Conservation (phyloP, 768 basidiomycete species). For the Chalciporus sphaerocephalus region DNA sequence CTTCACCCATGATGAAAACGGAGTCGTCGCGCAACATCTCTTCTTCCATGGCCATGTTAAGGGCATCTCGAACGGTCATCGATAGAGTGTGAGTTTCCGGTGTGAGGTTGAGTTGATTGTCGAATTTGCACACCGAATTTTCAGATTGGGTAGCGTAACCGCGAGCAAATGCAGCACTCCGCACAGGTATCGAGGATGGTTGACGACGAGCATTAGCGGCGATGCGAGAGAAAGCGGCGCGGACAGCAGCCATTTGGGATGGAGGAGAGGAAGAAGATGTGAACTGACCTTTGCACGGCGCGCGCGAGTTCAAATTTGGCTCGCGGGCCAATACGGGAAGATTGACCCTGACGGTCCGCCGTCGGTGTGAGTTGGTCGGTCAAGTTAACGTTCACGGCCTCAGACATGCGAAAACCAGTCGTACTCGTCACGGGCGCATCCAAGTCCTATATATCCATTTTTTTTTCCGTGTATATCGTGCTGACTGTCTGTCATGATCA, state of each 20-base stretch:
- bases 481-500: conserved; percentile 25
- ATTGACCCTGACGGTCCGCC: background rate
- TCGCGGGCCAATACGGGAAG: conserved; percentile 25
- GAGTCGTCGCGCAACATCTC: conserved; percentile 96
- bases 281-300: background rate
- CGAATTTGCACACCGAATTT: conserved; percentile 41
- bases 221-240: conserved; percentile 61
- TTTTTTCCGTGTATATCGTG: background rate
- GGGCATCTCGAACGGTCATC: conserved; percentile 99
- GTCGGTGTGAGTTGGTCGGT: too few relatives aligned
- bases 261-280: conserved; percentile 11
- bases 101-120: conserved; percentile 15
- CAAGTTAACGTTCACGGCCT: background rate
- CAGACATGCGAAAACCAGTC: conserved; percentile 44
- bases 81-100: conserved; percentile 28
- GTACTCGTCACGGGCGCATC: conserved; percentile 85
- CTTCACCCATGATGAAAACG: conserved; percentile 95
- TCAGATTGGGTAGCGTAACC: conserved; percentile 60
- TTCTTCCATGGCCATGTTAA: conserved; percentile 98
- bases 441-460: conserved; percentile 41
- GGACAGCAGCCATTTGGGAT: conserved; percentile 50
- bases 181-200: conserved; percentile 39
- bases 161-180: conserved; percentile 46
- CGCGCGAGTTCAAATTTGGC: conserved; percentile 13
- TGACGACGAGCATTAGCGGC: conserved; percentile 42